Evolutionary conservation across 495 filamentous ascomycete genomes (phyloP).

Genomic region (Neurospora sp.): DNA sequence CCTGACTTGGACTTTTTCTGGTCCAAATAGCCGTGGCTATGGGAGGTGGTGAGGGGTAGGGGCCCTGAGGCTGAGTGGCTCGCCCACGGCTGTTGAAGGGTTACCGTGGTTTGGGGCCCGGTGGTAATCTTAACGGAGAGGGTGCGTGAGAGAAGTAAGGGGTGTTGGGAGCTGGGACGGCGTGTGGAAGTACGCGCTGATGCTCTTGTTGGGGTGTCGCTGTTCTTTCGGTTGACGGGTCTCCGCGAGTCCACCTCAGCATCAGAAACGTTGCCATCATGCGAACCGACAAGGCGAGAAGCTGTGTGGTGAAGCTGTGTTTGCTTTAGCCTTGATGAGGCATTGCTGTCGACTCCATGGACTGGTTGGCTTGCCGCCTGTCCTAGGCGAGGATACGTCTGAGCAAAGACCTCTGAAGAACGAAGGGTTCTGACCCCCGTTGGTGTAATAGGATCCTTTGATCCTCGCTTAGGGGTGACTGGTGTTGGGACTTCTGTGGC

Average conservation of each 20-base stretch:
- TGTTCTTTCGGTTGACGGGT: background rate
- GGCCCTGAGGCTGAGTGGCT: background rate
- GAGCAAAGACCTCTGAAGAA: background rate
- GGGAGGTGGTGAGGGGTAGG: background rate
- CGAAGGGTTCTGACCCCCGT: background rate
- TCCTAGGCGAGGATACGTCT: background rate
- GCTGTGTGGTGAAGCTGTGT: background rate
- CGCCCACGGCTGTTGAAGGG: background rate
- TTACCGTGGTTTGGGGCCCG: background rate
- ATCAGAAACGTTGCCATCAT: background rate
- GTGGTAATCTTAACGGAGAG: conserved; percentile 11
- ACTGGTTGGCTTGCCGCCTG: background rate
- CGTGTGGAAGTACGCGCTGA: background rate
- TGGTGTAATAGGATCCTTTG: background rate
- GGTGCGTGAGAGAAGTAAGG: conserved; percentile 5
- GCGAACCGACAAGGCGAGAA: background rate
- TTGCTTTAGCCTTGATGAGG: background rate
- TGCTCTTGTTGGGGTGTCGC: background rate
- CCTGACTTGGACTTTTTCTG: background rate
- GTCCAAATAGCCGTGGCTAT: background rate
- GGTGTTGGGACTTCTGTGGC: background rate
- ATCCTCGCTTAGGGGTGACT: background rate
- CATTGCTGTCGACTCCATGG: background rate
- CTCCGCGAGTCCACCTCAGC: background rate
- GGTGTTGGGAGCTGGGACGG: conserved; percentile 1